Base-by-base conservation (phyloP, 2,329 filamentous ascomycete genomes). In the Calonectria pteridis region DNA sequence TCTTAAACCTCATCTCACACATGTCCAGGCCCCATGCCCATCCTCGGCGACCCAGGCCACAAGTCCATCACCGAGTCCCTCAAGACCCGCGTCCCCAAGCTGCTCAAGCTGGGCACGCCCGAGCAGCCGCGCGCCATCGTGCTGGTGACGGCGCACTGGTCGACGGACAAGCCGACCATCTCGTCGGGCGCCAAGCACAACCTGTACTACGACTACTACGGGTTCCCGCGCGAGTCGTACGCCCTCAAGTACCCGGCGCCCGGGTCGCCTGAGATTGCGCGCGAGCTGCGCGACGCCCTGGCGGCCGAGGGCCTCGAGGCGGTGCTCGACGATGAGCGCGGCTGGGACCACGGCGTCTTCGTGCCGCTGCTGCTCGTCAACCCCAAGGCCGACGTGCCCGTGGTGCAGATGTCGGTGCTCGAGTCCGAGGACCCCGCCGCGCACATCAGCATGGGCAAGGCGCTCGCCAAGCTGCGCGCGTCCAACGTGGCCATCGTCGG, bases 321-420 rank as follows among this genome's bases (percentile, higher is more conserved):
- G 2, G 74, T 74, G 16, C 81, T 89, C 16, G 84, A 89, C 73
- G 75, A 68, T 18, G 66, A 81, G 71, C 85, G 87, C 50, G 84
- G 87, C 72, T 92, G 90, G 90, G 90, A 92, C 79, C 90, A 92
- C 79, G 90, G 90, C 83, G 89, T 92, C 71, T 92, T 91, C 80
- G 82, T 92, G 31, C 90, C 90, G 9, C 84, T 92, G 82, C 84
- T 87, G 58, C 88, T 92, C 53, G 87, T 89, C 77, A 82, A 88
- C 70, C 90, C 90, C 26, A 77, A 83, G 51, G 90, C 89, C 75
- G 82, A 86, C 71, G 80, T 90, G 3, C 90, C 90, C 62, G 84
- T 92, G 35, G 84, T 92, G n/a, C 90, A 91, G 79, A 78, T 92
- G 69, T 90, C 88, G 1, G 89, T 92, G 14, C 86, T 92, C 4